Evolutionary conservation across 768 basidiomycete genomes (phyloP), one percentile per base, ranked within the genome.

Genomic region (Lentinula edodes): DNA sequence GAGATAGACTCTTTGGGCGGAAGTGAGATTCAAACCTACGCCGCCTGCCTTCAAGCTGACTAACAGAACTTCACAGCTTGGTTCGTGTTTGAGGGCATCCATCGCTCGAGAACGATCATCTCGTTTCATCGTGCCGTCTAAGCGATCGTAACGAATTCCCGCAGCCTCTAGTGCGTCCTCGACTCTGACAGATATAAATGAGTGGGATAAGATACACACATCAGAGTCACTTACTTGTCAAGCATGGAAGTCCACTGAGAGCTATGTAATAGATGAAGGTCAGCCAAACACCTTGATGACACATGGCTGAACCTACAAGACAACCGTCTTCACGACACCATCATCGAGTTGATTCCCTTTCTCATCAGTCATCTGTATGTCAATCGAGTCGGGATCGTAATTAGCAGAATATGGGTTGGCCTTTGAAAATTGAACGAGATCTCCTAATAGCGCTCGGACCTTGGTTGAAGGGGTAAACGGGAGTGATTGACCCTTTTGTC

Each of bases 51-150:
- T 91, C 66, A 98, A 79, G 71, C 95, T 97, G 68, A 99, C 95
- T 36, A 99, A 82, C 45, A 99, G 80, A 15, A 99, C 93, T 77
- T 99, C 97, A 70, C 92, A 93, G 28, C 78, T 79, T 13, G 93
- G 94, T 68, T 99, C 95, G 65, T 83, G 81, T 75, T 95, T 95
- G 62, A 99, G 80, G 2, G 89, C 86, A 15, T 97, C 94, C 90
- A 98, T 95, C 3, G 97, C 92, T 59, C 84, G 83, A 12, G 87
- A 89, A 16, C 97, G 87, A 59, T 96, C 95, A 58, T 97, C 95
- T 52, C 96, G 89, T 71, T 91, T 95, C 97, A 99, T 99, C 3
- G 93, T 95, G 1, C 97, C 97, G 72, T 99, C 97, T 46, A 99
- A 76, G 54, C 97, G 88, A 66, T 95, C 91, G 71, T 93, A 97